These are phyloP conservation scores for Candida qinlingensis DNA, from an alignment of 805 yeast species.

Conservation along the genomic window DNA sequence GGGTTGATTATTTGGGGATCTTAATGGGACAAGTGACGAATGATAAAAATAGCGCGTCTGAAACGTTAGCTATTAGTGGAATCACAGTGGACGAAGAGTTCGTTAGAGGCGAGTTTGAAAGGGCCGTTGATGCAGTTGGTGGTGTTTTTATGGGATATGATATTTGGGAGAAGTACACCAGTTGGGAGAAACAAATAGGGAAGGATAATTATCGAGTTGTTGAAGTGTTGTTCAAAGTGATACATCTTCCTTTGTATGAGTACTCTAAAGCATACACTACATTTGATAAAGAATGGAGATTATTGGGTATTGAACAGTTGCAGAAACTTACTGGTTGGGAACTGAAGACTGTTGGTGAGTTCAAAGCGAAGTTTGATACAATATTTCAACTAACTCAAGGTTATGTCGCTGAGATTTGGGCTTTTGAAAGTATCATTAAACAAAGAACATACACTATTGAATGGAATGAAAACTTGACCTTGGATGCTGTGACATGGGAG, in stretches of 20 bases:
- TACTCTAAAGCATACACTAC: constrained; percentile 47
- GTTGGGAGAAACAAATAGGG: constrained; percentile 37
- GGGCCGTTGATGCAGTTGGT: constrained; percentile 53
- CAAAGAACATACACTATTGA: constrained; percentile 50
- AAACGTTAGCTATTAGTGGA: not conserved
- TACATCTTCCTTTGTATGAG: constrained; percentile 73
- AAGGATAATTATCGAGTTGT: constrained; percentile 33
- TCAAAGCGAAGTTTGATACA: constrained; percentile 12
- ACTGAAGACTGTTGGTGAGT: constrained; percentile 17
- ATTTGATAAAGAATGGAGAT: constrained; percentile 14
- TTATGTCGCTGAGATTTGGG: constrained; percentile 46
- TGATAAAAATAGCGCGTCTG: constrained; percentile 6
- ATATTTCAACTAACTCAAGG: constrained; percentile 16
- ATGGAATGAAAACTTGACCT: not conserved
- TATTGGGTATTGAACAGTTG: not conserved
- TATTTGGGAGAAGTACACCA: constrained; percentile 77
- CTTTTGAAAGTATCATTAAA: constrained; percentile 60
- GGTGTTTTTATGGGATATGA: constrained; percentile 69
- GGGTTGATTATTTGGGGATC: constrained; percentile 62
- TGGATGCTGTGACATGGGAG: constrained; percentile 50
- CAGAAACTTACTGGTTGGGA: constrained; percentile 3
- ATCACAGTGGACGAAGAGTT: constrained; percentile 18
- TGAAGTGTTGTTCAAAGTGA: constrained; percentile 38
- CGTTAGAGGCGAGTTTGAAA: constrained; percentile 39
- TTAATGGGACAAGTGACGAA: constrained; percentile 37